phyloP scores from a whole-genome alignment of 1,139 yeast species.

The Suhomyces wounanorum region DNA sequence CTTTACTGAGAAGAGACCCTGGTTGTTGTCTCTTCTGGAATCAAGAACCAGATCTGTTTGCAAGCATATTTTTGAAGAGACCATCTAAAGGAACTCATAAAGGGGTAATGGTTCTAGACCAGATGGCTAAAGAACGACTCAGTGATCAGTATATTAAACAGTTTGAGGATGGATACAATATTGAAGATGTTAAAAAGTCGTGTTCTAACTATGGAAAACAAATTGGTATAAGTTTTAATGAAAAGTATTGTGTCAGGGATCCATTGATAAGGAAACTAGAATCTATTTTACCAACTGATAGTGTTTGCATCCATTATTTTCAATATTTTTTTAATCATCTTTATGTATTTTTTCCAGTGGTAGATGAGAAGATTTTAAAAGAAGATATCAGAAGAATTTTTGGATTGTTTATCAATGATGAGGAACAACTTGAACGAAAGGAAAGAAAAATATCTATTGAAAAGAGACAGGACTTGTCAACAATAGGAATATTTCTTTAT shows the following conservation, averaged over 20 bases:
- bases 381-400: slow-evolving; percentile 14
- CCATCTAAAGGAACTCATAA: slow-evolving; percentile 9
- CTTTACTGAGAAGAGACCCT: slow-evolving; percentile 22
- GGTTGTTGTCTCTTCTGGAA: slow-evolving; percentile 20
- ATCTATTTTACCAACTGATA: slow-evolving; percentile 9
- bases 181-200: slow-evolving; percentile 17
- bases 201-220: slow-evolving; percentile 14
- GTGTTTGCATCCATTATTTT: slow-evolving; percentile 10
- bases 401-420: background rate
- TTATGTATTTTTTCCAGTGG: slow-evolving; percentile 16
- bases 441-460: slow-evolving; percentile 3
- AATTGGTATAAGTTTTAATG: slow-evolving; percentile 11
- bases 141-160: slow-evolving; percentile 17
- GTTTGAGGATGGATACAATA: slow-evolving; percentile 15
- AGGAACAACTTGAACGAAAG: background rate
- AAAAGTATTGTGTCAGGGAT: background rate
- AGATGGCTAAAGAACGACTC: slow-evolving; percentile 12
- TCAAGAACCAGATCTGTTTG: slow-evolving; percentile 8
- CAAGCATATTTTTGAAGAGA: slow-evolving; percentile 12
- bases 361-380: slow-evolving; percentile 15
- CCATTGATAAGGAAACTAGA: slow-evolving; percentile 10
- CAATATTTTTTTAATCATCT: slow-evolving; percentile 13
- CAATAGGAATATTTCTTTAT: slow-evolving; percentile 11
- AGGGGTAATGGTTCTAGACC: slow-evolving; percentile 3
- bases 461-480: slow-evolving; percentile 14